Conservation (phyloP, 225 moss, liverwort and hornwort genomes). For the Sphagnum contortum region DNA sequence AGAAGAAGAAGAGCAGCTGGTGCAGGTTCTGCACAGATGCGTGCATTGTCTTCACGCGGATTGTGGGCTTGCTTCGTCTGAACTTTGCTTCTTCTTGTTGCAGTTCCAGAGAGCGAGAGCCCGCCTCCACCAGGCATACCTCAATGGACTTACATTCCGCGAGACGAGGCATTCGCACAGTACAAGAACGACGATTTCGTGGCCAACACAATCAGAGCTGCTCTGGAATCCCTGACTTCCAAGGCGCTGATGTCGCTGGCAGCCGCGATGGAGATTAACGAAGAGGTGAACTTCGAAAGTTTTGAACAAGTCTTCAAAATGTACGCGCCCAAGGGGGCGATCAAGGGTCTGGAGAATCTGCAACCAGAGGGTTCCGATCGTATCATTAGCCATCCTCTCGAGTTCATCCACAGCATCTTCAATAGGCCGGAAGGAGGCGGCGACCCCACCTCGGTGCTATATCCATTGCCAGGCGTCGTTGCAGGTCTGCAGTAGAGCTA, state of each 20-base stretch:
- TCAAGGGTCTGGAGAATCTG: not conserved
- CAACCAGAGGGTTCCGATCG: not conserved
- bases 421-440: too few species aligned
- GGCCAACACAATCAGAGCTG: slow-evolving; percentile 3
- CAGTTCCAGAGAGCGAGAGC: not conserved
- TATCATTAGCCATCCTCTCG: not conserved
- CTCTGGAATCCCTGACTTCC: too few species aligned
- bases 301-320: slow-evolving; percentile 7
- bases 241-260: not conserved
- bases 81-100: not conserved
- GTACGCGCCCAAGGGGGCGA: slow-evolving; percentile 1
- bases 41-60: too few species aligned
- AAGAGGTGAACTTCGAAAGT: not conserved
- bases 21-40: too few species aligned
- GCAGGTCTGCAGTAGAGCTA: too few species aligned
- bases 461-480: too few species aligned
- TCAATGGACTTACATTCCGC: not conserved
- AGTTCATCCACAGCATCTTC: too few species aligned
- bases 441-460: too few species aligned
- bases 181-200: slow-evolving; percentile 6
- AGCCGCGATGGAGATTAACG: rapidly evolving
- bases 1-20: too few species aligned
- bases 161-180: not conserved
- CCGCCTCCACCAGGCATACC: too few species aligned
- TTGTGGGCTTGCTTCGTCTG: slow-evolving; percentile 1